Conservation (phyloP, 768 basidiomycete genomes). For the Collybia mongolica region DNA sequence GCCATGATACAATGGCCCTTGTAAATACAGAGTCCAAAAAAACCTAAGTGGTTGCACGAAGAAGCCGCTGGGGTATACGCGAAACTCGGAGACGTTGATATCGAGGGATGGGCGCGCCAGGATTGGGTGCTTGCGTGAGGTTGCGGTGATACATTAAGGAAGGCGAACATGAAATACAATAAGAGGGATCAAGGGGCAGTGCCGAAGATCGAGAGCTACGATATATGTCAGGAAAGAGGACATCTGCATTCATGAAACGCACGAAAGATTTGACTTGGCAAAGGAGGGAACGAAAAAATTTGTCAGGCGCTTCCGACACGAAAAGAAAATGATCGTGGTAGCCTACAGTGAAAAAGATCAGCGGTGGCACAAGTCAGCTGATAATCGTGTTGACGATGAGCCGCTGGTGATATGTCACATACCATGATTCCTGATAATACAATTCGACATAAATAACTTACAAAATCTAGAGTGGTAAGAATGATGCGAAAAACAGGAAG, state of each 20-base stretch:
- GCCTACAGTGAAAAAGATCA: not conserved
- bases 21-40: too few species aligned
- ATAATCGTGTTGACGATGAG: too few species aligned
- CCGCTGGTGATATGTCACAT: slow-evolving; percentile 8
- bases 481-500: slow-evolving; percentile 25
- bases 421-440: slow-evolving; percentile 42
- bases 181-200: not conserved
- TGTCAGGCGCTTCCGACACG: not conserved
- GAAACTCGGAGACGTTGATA: slow-evolving; percentile 28
- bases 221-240: not conserved
- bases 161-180: not conserved
- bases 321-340: not conserved
- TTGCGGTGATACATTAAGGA: not conserved
- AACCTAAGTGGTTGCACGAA: slow-evolving; percentile 15
- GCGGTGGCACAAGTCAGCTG: too few species aligned
- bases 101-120: slow-evolving; percentile 3
- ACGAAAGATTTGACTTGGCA: not conserved
- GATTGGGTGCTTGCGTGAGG: not conserved
- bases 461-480: slow-evolving; percentile 18
- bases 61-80: slow-evolving; percentile 49
- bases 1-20: too few species aligned
- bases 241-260: not conserved
- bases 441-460: slow-evolving; percentile 29
- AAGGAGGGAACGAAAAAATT: not conserved
- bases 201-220: not conserved